phyloP scores from a whole-genome alignment of 2,329 filamentous ascomycete species.

The Zopfia rhizophila region DNA sequence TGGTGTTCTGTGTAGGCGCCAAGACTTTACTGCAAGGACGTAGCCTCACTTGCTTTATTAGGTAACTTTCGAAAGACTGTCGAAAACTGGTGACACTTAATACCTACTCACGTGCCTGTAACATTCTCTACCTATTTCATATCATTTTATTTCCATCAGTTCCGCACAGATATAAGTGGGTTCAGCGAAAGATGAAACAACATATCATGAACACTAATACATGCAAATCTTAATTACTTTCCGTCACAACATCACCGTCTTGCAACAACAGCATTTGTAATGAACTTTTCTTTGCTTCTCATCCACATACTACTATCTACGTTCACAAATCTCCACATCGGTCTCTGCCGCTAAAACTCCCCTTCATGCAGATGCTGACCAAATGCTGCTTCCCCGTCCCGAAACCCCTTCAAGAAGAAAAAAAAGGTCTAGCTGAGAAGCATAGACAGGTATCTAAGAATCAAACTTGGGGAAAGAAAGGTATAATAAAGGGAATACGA shows the following conservation, averaged over 20 bases:
- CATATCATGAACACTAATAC: too few relatives aligned
- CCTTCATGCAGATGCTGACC: conserved; percentile 33
- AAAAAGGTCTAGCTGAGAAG: conserved; percentile 47
- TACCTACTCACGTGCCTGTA: too few relatives aligned
- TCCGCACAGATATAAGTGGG: too few relatives aligned
- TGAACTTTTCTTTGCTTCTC: conserved; percentile 41
- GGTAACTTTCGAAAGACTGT: conserved; percentile 29
- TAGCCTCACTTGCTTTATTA: conserved; percentile 29
- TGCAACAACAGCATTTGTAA: conserved; percentile 8
- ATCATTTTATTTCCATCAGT: too few relatives aligned
- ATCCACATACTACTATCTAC: conserved; percentile 41
- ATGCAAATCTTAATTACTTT: too few relatives aligned
- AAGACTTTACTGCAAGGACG: conserved; percentile 42
- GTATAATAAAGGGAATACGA: conserved; percentile 41
- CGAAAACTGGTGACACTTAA: conserved; percentile 34
- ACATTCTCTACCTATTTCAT: too few relatives aligned
- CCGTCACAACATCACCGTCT: too few relatives aligned
- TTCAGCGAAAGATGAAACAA: too few relatives aligned
- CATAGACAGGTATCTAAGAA: conserved; percentile 56
- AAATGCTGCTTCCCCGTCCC: conserved; percentile 30
- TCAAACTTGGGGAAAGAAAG: conserved; percentile 39
- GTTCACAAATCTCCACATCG: conserved; percentile 40
- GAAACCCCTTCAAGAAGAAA: conserved; percentile 24
- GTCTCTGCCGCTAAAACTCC: conserved; percentile 19
- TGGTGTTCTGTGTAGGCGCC: conserved; percentile 41